Evolutionary conservation across 1,284 basidiomycete genomes (phyloP).

Genomic region (Leccinum huronense): DNA sequence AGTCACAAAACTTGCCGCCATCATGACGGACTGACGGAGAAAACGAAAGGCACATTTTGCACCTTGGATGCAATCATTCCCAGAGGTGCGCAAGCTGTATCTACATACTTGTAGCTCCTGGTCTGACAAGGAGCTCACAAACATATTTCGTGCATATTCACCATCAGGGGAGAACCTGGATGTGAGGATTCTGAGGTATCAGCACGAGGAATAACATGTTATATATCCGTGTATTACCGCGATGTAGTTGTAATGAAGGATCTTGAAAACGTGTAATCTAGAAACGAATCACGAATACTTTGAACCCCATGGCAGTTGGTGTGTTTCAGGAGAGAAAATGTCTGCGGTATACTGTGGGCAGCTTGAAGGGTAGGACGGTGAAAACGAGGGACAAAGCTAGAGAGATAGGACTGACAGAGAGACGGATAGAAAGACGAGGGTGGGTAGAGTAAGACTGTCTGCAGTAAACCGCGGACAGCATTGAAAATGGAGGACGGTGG

Average conservation of each 20-base stretch:
- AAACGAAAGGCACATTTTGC: background rate
- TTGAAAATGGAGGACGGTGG: too few relatives aligned
- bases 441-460: background rate
- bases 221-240: background rate
- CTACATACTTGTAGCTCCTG: background rate
- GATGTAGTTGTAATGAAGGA: too few relatives aligned
- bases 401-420: too few relatives aligned
- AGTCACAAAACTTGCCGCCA: background rate
- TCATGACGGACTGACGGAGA: background rate
- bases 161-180: background rate
- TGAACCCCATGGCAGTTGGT: too few relatives aligned
- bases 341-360: too few relatives aligned
- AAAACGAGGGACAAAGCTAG: too few relatives aligned
- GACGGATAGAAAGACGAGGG: too few relatives aligned
- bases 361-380: too few relatives aligned
- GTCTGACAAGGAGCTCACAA: background rate
- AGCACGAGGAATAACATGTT: background rate
- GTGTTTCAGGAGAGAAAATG: too few relatives aligned
- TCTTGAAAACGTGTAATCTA: too few relatives aligned
- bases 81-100: background rate
- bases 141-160: background rate
- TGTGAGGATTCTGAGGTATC: background rate
- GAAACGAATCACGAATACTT: too few relatives aligned
- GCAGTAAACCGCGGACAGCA: background rate
- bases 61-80: background rate